These are phyloP conservation scores for Starmerella asiatica DNA, from an alignment of 805 yeast genomes.

Conservation along the genomic window DNA sequence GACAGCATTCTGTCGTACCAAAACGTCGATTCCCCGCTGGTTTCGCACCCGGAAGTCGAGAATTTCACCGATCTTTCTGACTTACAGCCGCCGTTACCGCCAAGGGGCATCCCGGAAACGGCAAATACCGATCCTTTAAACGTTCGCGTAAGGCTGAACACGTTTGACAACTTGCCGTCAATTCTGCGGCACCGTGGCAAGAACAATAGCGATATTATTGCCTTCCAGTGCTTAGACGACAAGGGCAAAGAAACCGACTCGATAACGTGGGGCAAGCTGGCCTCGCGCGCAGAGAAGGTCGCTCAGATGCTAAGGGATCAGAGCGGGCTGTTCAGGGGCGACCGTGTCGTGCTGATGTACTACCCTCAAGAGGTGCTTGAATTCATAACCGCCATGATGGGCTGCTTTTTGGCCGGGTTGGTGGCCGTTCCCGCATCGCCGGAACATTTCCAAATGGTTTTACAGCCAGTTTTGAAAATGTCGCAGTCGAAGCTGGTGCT, in stretches of 20 bases:
- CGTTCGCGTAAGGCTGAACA: slow-evolving; percentile 23
- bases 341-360: slow-evolving; percentile 71
- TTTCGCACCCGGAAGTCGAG: not conserved
- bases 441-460: slow-evolving; percentile 36
- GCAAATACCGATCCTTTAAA: slow-evolving; percentile 29
- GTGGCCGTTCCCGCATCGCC: slow-evolving; percentile 89
- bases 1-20: slow-evolving; percentile 16
- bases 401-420: slow-evolving; percentile 84
- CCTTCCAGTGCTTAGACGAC: slow-evolving; percentile 56
- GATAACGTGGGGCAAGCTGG: slow-evolving; percentile 83
- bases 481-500: slow-evolving; percentile 69
- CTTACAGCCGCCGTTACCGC: slow-evolving; percentile 20
- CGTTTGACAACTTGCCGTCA: slow-evolving; percentile 50
- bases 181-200: slow-evolving; percentile 62
- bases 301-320: slow-evolving; percentile 71
- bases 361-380: slow-evolving; percentile 75
- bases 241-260: slow-evolving; percentile 68
- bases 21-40: slow-evolving; percentile 10
- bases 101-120: slow-evolving; percentile 23
- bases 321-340: slow-evolving; percentile 61
- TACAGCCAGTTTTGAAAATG: slow-evolving; percentile 28
- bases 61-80: slow-evolving; percentile 8
- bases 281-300: slow-evolving; percentile 68
- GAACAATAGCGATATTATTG: slow-evolving; percentile 50
- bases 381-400: slow-evolving; percentile 72